Base-by-base conservation (phyloP, 2,329 filamentous ascomycete species). In the Colletotrichum noveboracense region DNA sequence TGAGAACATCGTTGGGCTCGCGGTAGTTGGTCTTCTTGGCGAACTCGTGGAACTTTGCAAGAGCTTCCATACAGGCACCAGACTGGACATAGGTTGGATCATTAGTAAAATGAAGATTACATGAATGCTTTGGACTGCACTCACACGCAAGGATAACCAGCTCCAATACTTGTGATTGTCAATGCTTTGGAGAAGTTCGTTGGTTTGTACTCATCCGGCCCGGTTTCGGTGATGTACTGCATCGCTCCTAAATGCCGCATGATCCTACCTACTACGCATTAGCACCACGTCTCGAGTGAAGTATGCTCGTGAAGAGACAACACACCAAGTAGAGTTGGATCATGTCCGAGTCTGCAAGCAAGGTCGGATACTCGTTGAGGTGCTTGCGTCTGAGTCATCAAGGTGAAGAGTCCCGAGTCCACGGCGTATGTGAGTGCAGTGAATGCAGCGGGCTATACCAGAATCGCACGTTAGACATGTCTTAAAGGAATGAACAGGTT, bases 161-260 rank as follows among this genome's bases (percentile, higher is more conserved):
- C 81, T 1, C 80, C 79, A 18, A 87, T 83, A 30, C 81, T 79
- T 7, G 81, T 79, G n/a, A 85, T 79, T 21, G 79, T 80, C 70
- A 87, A 77, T 0, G 84, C 80, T 21, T 80, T 83, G 48, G 81
- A 80, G 76, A 85, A 87, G 78, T 84, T 86, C 62, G 83, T 86
- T 0, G 81, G 78, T 74, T 78, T 78, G 76, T 86, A 87, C n/a
- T 82, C 80, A 43, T 87, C 84, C 0, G 74, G 64, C 1, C 79
- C 83, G 1, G 81, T 80, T 75, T 87, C 85, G 0, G 77, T 77
- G 61, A 87, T 78, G 75, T 87, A 85, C 1, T 85, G 84, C 83
- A 86, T 86, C 1, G 84, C 82, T 0, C 78, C 80, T 0, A 87
- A 74, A 69, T 87, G 85, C 7, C 83, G 79, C 78, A 87, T 79